Evolutionary conservation across 345 rosid species (phyloP).

Genomic region (Arabidopsis thaliana): DNA sequence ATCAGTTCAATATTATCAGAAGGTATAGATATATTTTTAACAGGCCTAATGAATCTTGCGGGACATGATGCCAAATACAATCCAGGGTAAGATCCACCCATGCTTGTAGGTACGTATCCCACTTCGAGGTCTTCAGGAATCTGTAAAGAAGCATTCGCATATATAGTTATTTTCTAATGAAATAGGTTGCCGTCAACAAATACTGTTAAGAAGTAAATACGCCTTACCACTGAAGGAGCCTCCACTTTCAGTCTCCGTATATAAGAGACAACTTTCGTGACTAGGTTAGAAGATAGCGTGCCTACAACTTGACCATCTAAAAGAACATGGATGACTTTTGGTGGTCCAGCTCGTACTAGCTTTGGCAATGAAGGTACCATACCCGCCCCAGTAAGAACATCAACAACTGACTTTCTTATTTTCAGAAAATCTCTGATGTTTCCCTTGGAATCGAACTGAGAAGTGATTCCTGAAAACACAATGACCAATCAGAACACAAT

Average conservation of each 20-base stretch:
- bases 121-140: constrained; percentile 94
- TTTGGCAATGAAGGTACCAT: constrained; percentile 85
- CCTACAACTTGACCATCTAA: constrained; percentile 95
- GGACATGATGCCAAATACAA: constrained; percentile 85
- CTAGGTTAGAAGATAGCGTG: constrained; percentile 57
- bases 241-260: constrained; percentile 86
- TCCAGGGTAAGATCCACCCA: constrained; percentile 94
- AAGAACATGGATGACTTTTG: constrained; percentile 77
- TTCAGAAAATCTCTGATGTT: constrained; percentile 70
- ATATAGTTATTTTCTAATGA: constrained; percentile 17
- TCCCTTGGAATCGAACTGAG: constrained; percentile 79
- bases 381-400: constrained; percentile 76
- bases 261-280: constrained; percentile 69
- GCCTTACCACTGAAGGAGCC: constrained; percentile 72
- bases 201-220: constrained; percentile 21
- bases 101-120: constrained; percentile 90
- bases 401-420: constrained; percentile 65
- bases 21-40: constrained; percentile 64
- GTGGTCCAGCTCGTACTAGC: constrained; percentile 83
- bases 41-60: constrained; percentile 87
- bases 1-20: constrained; percentile 67
- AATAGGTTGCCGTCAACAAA: constrained; percentile 11
- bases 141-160: constrained; percentile 52
- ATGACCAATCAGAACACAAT: constrained; percentile 31
- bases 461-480: constrained; percentile 73